phyloP scores from a whole-genome alignment of 106 monocot species.

The Amphibolis antarctica region DNA sequence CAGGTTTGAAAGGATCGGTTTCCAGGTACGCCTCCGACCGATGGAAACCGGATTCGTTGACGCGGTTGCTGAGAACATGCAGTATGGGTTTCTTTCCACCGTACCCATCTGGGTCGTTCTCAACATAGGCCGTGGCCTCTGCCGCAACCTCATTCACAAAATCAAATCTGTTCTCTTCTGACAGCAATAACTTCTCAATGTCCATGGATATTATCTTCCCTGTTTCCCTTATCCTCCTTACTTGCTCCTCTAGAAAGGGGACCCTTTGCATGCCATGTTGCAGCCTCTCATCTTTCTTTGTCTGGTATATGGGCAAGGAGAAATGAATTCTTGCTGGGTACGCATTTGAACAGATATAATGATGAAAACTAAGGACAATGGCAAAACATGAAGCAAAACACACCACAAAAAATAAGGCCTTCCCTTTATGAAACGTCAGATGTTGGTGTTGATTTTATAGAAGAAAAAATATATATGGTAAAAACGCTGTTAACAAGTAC shows the following conservation, averaged over 20 bases:
- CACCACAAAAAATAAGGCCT: no score
- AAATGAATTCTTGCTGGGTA: no score
- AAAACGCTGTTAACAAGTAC: no score
- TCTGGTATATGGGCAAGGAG: constrained; percentile 27
- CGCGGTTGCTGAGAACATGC: constrained; percentile 79
- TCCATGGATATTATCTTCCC: constrained; percentile 71
- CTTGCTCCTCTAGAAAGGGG: constrained; percentile 90
- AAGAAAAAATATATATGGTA: no score
- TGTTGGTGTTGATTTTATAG: no score
- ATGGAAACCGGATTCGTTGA: constrained; percentile 70
- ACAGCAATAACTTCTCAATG: constrained; percentile 61
- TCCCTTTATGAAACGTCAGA: no score
- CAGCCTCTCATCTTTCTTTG: constrained; percentile 55
- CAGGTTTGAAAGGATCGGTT: constrained; percentile 64
- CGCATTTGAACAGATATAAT: no score
- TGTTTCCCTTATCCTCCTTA: constrained; percentile 50
- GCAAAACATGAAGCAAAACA: no score
- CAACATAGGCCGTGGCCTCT: constrained; percentile 60
- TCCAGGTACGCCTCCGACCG: constrained; percentile 74
- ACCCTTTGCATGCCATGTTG: constrained; percentile 41
- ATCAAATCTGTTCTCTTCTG: constrained; percentile 72
- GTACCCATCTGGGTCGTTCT: constrained; percentile 69
- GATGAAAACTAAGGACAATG: no score
- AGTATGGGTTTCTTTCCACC: constrained; percentile 74
- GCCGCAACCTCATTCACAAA: constrained; percentile 88